Conservation (phyloP, 2,329 filamentous ascomycete genomes). For the Fusarium caatingaense region DNA sequence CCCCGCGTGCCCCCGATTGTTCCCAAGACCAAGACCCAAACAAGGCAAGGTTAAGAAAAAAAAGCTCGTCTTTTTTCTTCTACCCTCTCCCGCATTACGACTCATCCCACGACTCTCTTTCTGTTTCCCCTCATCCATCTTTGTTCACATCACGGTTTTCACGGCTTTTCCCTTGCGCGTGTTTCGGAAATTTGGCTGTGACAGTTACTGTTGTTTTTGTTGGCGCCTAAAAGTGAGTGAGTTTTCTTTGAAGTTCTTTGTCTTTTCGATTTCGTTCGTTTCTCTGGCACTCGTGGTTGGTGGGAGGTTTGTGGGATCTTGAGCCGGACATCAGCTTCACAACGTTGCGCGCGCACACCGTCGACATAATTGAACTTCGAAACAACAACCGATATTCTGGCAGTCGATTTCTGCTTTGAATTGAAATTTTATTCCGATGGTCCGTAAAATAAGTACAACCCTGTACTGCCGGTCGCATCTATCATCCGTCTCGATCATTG, state of each 20-base stretch:
- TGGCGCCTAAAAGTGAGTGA: conserved; percentile 67
- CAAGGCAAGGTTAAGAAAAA: conserved; percentile 51
- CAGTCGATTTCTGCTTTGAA: background rate
- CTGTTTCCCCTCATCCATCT: conserved; percentile 50
- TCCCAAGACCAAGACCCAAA: conserved; percentile 49
- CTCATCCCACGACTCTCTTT: conserved; percentile 51
- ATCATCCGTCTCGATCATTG: conserved; percentile 9
- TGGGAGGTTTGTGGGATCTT: conserved; percentile 33
- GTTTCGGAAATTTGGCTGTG: conserved; percentile 58
- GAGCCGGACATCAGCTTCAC: conserved; percentile 26
- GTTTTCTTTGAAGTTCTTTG: conserved; percentile 26
- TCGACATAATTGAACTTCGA: conserved; percentile 10
- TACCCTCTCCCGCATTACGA: conserved; percentile 48
- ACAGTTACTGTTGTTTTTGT: conserved; percentile 60
- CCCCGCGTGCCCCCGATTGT: conserved; percentile 48
- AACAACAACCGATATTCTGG: background rate
- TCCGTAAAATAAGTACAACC: background rate
- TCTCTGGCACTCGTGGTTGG: conserved; percentile 36
- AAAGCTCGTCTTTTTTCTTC: conserved; percentile 51
- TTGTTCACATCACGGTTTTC: conserved; percentile 54
- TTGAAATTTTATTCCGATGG: background rate
- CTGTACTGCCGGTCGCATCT: background rate
- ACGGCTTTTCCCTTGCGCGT: conserved; percentile 61
- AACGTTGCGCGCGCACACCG: conserved; percentile 18
- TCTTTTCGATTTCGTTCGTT: conserved; percentile 37